phyloP scores from a whole-genome alignment of 2,329 filamentous ascomycete genomes.

The Knufia fluminis region DNA sequence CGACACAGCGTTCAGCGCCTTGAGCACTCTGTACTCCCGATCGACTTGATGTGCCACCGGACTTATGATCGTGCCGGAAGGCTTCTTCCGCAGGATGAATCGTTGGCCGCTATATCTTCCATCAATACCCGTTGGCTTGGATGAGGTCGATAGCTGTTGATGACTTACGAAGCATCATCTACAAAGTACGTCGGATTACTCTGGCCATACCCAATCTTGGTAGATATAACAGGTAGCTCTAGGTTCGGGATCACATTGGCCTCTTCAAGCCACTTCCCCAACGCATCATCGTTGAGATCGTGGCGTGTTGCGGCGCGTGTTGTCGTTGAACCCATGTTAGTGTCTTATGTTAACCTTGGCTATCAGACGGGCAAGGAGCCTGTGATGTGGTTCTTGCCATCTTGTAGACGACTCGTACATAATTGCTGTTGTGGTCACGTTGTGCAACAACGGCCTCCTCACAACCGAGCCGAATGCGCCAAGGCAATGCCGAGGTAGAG shows the following conservation, averaged over 20 bases:
- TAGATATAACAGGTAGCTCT: constrained; percentile 12
- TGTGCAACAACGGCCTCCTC: too few relatives aligned
- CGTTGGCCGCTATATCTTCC: constrained; percentile 39
- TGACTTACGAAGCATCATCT: constrained; percentile 15
- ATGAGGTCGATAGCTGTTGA: neutral
- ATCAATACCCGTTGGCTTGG: neutral
- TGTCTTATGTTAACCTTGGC: too few relatives aligned
- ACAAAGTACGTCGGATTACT: constrained; percentile 17
- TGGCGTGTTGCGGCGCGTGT: too few relatives aligned
- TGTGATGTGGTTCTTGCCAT: too few relatives aligned
- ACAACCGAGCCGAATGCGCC: too few relatives aligned
- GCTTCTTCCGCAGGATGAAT: constrained; percentile 84
- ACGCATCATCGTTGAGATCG: constrained; percentile 12
- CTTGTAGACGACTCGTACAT: too few relatives aligned
- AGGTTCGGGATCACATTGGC: constrained; percentile 12
- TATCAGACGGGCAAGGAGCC: too few relatives aligned
- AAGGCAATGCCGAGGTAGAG: too few relatives aligned
- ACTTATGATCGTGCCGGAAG: constrained; percentile 72
- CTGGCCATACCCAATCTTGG: constrained; percentile 18
- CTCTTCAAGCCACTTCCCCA: constrained; percentile 12
- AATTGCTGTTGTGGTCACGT: too few relatives aligned
- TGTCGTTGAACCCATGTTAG: too few relatives aligned
- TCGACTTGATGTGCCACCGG: constrained; percentile 84
- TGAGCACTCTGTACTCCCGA: constrained; percentile 73
- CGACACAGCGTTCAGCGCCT: constrained; percentile 60